Evolutionary conservation across 306 rosid genomes (phyloP).

Genomic region (Gastrolobium villosum): DNA sequence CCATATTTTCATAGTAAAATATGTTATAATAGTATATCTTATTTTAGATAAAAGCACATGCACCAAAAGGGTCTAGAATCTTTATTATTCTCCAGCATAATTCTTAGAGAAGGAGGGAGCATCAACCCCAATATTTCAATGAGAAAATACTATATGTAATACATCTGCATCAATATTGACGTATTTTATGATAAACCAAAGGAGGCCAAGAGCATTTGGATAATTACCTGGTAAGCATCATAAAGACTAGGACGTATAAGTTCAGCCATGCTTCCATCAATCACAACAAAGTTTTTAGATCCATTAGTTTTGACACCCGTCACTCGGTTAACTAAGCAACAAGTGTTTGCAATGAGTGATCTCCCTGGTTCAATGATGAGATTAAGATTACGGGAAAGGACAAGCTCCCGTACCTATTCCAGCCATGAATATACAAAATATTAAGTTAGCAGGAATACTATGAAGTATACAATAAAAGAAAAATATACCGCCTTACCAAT

Average conservation of each 20-base stretch:
- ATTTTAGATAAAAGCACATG: neutral
- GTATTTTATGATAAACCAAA: conserved; percentile 15
- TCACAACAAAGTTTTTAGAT: conserved; percentile 87
- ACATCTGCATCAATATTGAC: neutral
- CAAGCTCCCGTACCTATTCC: conserved; percentile 82
- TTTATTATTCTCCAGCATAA: neutral
- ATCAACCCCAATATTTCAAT: neutral
- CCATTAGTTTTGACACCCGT: conserved; percentile 97
- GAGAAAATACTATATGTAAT: conserved; percentile 16
- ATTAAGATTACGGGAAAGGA: conserved; percentile 78
- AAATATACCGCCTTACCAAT: neutral
- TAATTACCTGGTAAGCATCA: conserved; percentile 90
- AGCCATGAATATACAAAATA: conserved; percentile 10
- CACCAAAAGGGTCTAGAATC: neutral
- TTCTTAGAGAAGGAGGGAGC: conserved; percentile 4
- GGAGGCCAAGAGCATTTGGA: neutral
- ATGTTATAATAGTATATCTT: neutral
- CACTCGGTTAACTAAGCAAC: conserved; percentile 92
- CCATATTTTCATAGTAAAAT: neutral
- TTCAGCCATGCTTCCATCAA: conserved; percentile 99
- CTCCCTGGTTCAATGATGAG: conserved; percentile 99
- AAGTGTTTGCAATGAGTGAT: conserved; percentile 93
- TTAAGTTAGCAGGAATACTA: conserved; percentile 15
- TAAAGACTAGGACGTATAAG: conserved; percentile 98
- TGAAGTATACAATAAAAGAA: conserved; percentile 11